Evolutionary conservation across 352 stramenopile genomes (phyloP), one percentile per base, ranked within the genome.

Genomic region (Phytophthora fragariae): DNA sequence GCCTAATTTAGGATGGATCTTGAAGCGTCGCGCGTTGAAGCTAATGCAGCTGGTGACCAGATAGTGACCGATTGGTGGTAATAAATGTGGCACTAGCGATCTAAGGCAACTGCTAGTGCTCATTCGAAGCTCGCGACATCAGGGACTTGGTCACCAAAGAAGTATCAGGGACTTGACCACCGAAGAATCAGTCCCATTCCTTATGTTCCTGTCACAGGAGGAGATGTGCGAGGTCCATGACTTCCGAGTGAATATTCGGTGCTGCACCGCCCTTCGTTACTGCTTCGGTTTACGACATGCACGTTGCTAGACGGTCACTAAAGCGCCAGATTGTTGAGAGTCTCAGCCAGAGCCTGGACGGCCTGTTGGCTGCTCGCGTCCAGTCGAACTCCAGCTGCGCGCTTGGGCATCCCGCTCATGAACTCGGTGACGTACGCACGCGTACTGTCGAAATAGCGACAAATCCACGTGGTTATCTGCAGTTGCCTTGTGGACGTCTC

Each of bases 401-500:
- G 54, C 50, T 78, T 82, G 6, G 58, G 12, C 54, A 70, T 70
- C 27, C 60, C 72, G 14, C 61, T 52, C 41, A 81, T 64, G n/a
- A 82, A 69, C 46, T 71, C 46, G 3, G 29, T 37, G 4, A 85
- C 52, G 21, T 74, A 81, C 19, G 31, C 35, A 6, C 75, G 62
- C 6, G 72, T 81, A 24, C 50, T 71, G 12, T 82, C 62, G 1
- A 79, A 82, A 53, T 82, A 82, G 46, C 35, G 70, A n/a, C 60
- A 75, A 17, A 14, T 50, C 71, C 64, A 75, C 41, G 57, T 54
- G 5, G 31, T 52, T 53, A 63, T 67, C 29, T 73, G 47, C 62
- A 64, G 15, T 19, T 68, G 54, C 19, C 9, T 61, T 10, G 55
- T 62, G 14, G 70, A 60, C 24, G 21, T 50, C 0, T 70, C 62